These are phyloP conservation scores for Echites panduratus DNA, from an alignment of 257 asterid species.

Conservation along the genomic window DNA sequence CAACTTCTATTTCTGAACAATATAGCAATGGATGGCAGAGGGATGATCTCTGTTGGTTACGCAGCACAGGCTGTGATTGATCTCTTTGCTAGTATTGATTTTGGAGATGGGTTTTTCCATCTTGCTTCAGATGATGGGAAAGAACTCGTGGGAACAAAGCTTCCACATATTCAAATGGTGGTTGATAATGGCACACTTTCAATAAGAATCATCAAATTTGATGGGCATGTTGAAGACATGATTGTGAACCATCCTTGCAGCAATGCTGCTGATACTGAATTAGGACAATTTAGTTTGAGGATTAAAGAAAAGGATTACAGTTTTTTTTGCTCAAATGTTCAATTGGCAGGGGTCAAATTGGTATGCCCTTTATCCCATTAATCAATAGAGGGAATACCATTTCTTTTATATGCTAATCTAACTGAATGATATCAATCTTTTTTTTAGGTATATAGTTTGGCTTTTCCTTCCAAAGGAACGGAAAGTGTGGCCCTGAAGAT, in stretches of 20 bases:
- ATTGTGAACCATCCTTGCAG: conserved; percentile 22
- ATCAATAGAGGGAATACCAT: neutral
- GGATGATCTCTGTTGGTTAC: conserved; percentile 17
- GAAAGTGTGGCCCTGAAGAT: conserved; percentile 13
- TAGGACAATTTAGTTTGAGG: conserved; percentile 12
- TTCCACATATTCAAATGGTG: conserved; percentile 10
- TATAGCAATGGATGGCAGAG: conserved; percentile 25
- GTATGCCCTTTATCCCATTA: conserved; percentile 7
- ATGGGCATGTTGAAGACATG: conserved; percentile 8
- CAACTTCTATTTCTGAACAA: conserved; percentile 9
- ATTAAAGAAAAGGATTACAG: conserved; percentile 7
- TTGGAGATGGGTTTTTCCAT: conserved; percentile 19
- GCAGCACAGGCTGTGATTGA: conserved; percentile 3
- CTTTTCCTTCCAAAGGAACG: conserved; percentile 12
- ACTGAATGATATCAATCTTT: neutral
- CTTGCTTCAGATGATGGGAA: conserved; percentile 22
- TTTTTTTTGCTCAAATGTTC: conserved; percentile 24
- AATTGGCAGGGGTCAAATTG: conserved; percentile 22
- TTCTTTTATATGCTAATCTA: neutral
- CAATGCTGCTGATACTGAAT: conserved; percentile 4
- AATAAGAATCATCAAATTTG: conserved; percentile 6
- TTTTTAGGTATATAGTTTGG: conserved; percentile 24
- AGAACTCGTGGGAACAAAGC: conserved; percentile 18
- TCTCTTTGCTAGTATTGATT: conserved; percentile 7
- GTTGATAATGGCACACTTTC: conserved; percentile 14